These are phyloP conservation scores for Mycena chlorophos DNA, from an alignment of 768 basidiomycete genomes.

Conservation along the genomic window DNA sequence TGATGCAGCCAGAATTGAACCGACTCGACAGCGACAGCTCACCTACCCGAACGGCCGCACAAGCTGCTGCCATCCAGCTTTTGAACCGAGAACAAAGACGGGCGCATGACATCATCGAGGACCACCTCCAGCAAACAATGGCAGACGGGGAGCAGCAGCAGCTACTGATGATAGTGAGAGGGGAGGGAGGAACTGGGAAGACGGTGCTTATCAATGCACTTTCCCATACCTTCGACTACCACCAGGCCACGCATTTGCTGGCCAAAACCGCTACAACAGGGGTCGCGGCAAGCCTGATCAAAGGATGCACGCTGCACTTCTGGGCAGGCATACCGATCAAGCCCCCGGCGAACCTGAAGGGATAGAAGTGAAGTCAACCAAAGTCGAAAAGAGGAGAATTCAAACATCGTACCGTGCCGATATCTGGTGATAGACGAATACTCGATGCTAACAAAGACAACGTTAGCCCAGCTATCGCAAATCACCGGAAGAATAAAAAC, in stretches of 20 bases:
- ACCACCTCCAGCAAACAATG: slow-evolving; percentile 27
- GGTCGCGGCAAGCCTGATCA: slow-evolving; percentile 40
- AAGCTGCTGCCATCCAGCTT: background rate
- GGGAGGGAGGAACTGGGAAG: slow-evolving; percentile 48
- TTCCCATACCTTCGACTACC: slow-evolving; percentile 31
- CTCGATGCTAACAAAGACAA: slow-evolving; percentile 37
- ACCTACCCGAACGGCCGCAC: background rate
- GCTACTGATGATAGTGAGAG: slow-evolving; percentile 39
- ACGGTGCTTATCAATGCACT: slow-evolving; percentile 39
- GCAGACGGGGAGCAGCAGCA: slow-evolving; percentile 22
- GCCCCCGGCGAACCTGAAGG: background rate
- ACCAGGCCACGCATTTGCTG: slow-evolving; percentile 15
- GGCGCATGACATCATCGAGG: slow-evolving; percentile 37
- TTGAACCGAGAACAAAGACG: slow-evolving; percentile 29
- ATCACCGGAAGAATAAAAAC: slow-evolving; percentile 16
- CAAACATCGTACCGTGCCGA: slow-evolving; percentile 18
- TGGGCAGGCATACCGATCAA: slow-evolving; percentile 29
- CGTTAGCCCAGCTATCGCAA: slow-evolving; percentile 25
- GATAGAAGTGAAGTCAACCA: background rate
- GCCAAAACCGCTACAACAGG: slow-evolving; percentile 41
- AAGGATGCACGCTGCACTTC: slow-evolving; percentile 36
- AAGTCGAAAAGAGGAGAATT: slow-evolving; percentile 11
- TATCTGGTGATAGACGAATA: slow-evolving; percentile 41
- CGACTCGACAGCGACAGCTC: background rate
- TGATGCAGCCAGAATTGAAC: no score